Percentiles rank a stretch among this genome's conserved stretches.
Evolutionary conservation across 108 stramenopile species (phyloP).

Genomic region (Cyclotella sp.): DNA sequence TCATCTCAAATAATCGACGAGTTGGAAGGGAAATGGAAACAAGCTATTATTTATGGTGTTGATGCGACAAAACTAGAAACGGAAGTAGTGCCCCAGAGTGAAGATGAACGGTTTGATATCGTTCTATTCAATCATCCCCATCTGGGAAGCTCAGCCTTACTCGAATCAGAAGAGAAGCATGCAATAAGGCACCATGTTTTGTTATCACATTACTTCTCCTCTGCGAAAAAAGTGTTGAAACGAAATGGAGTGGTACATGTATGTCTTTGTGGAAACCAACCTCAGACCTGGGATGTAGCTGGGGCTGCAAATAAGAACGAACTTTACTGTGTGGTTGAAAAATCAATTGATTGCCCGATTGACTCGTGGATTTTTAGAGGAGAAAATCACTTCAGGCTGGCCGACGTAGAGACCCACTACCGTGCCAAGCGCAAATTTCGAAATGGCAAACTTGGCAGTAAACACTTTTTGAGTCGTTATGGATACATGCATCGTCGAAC

Average conservation of each 20-base stretch:
- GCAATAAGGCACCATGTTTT: slow-evolving; percentile 58
- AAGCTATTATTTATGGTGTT: slow-evolving; percentile 51
- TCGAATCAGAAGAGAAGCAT: slow-evolving; percentile 36
- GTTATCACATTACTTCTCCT: slow-evolving; percentile 68
- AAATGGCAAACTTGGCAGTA: slow-evolving; percentile 64
- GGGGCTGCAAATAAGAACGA: slow-evolving; percentile 48
- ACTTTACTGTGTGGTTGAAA: slow-evolving; percentile 28
- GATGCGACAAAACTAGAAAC: slow-evolving; percentile 70
- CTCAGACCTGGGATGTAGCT: slow-evolving; percentile 59
- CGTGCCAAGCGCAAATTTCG: slow-evolving; percentile 66
- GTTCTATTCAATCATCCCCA: slow-evolving; percentile 81
- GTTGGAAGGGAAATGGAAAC: slow-evolving; percentile 39
- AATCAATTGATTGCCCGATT: slow-evolving; percentile 50
- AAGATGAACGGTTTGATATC: slow-evolving; percentile 52
- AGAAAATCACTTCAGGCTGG: slow-evolving; percentile 1
- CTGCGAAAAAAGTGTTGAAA: slow-evolving; percentile 49
- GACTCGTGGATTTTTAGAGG: slow-evolving; percentile 47
- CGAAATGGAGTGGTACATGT: slow-evolving; percentile 58
- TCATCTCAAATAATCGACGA: slow-evolving; percentile 42
- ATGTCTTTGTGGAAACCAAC: slow-evolving; percentile 69
- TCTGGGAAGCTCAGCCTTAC: slow-evolving; percentile 55
- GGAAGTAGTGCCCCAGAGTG: slow-evolving; percentile 2
- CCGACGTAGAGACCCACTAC: slow-evolving; percentile 42
- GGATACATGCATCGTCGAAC: slow-evolving; percentile 80
- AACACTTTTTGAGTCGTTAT: slow-evolving; percentile 64